phyloP scores from a whole-genome alignment of 2,329 filamentous ascomycete species.

The Alternaria sp. region DNA sequence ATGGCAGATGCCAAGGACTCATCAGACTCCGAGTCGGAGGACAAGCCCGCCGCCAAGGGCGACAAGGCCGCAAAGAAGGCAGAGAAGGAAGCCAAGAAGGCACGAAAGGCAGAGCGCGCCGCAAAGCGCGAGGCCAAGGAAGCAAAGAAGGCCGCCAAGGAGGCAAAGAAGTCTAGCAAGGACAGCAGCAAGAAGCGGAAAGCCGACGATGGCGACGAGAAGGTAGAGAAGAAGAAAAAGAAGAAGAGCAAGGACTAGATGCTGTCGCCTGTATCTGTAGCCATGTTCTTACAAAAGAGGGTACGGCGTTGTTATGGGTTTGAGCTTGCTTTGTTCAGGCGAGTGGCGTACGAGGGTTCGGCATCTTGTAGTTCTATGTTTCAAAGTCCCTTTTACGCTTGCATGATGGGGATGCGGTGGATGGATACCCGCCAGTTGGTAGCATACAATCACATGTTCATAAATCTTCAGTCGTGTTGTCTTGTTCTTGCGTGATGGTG shows the following conservation, averaged over 20 bases:
- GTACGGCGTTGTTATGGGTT: conserved; percentile 24
- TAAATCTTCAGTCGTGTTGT: conserved; percentile 1
- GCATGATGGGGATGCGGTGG: conserved; percentile 29
- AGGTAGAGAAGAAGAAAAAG: conserved; percentile 68
- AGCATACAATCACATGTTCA: conserved; percentile 22
- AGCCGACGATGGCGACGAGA: conserved; percentile 22
- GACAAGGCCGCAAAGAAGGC: conserved; percentile 50
- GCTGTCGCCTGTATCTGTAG: conserved; percentile 16
- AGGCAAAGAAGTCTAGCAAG: conserved; percentile 63
- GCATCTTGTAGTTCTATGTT: conserved; percentile 17
- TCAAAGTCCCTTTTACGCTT: conserved; percentile 16
- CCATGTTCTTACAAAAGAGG: conserved; percentile 23
- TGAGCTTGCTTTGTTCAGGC: conserved; percentile 23
- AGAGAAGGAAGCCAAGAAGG: conserved; percentile 54
- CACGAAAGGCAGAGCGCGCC: conserved; percentile 46
- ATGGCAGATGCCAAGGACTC: conserved; percentile 48
- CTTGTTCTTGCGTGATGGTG: background rate
- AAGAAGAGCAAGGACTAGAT: conserved; percentile 59
- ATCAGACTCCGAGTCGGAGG: conserved; percentile 44
- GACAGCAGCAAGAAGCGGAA: conserved; percentile 58
- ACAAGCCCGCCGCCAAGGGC: conserved; percentile 41
- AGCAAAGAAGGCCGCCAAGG: conserved; percentile 62
- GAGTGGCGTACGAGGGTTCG: conserved; percentile 21
- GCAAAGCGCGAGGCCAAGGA: conserved; percentile 48
- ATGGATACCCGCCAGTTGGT: conserved; percentile 29